Base-by-base conservation (phyloP, 1,284 basidiomycete genomes). In the Trichosporon asahii region DNA sequence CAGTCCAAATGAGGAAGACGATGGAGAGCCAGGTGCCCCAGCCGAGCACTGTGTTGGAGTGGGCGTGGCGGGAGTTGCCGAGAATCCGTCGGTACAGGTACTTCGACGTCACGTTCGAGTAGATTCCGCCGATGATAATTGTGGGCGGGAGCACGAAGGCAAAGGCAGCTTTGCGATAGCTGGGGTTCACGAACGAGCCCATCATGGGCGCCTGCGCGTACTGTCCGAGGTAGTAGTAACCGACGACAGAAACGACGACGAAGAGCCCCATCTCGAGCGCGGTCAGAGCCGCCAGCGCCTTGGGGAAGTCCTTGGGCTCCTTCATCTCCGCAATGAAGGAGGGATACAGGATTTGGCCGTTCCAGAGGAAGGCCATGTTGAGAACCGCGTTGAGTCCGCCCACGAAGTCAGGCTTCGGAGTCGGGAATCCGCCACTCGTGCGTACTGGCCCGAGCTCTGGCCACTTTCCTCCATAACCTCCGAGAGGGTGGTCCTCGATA, bases 1-100 rank as follows among this genome's bases (percentile, higher is more conserved):
- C 70, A 14, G 86, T 75, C 89, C 89, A 91, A 12, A 87, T 86
- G 33, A 78, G 76, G 25, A 85, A 83, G 65, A 89, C 85, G 77
- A 90, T 88, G 0, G 76, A 85, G 14, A 85, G 78, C 90, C 90
- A 91, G 0, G 82, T 79, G 0, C 80, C 74, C 90, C 90, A 91
- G 0, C 88, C 89, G 25, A 86, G 70, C 21, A 86, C 65, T 2
- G 88, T 89, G 84, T 91, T 87, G 21, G 83, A 83, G 76, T 87
- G 83, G 3, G 85, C 81, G 77, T 89, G 88, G 35, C 35, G 25
- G 14, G 66, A 67, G 23, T 37, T 49, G 55, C 84, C 83, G 0
- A 77, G 69, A 69, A 85, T 79, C 65, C 85, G 80, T 73, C 82
- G 80, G 78, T 78, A 83, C 65, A 83, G 61, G 72, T 77, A 80